Evolutionary conservation across 1,139 yeast genomes (phyloP).

Genomic region (Pneumocystis wakefieldiae): DNA sequence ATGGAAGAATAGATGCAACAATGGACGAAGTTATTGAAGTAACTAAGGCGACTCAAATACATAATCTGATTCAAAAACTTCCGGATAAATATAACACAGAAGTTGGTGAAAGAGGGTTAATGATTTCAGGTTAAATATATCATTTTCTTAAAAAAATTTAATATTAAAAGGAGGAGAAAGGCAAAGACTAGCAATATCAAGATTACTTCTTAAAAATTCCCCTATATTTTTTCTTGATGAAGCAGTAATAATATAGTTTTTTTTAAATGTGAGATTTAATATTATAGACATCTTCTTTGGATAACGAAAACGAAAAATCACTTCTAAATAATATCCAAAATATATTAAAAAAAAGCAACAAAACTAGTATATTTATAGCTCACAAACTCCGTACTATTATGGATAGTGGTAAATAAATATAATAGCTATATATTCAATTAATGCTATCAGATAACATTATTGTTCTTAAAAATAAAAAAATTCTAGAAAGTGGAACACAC

Average conservation of each 20-base stretch:
- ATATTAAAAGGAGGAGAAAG: conserved; percentile 81
- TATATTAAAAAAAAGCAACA: conserved; percentile 41
- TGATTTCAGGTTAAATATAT: conserved; percentile 64
- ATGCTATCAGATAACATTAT: conserved; percentile 54
- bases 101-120: conserved; percentile 75
- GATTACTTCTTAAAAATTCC: conserved; percentile 66
- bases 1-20: conserved; percentile 62
- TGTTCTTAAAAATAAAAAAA: conserved; percentile 58
- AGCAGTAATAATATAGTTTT: conserved; percentile 32
- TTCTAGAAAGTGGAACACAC: conserved; percentile 54
- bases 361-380: conserved; percentile 77
- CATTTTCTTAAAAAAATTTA: conserved; percentile 73
- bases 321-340: conserved; percentile 49
- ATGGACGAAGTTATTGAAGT: conserved; percentile 56
- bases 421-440: conserved; percentile 42
- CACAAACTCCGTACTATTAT: conserved; percentile 87
- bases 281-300: conserved; percentile 58
- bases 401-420: conserved; percentile 65
- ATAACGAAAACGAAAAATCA: conserved; percentile 49
- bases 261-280: background rate
- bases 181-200: conserved; percentile 71
- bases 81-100: conserved; percentile 47
- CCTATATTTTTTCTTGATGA: conserved; percentile 62
- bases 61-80: conserved; percentile 43
- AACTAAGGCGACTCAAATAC: conserved; percentile 55